Base-by-base conservation (phyloP, 2,329 filamentous ascomycete species). In the Juglanconis sp. region DNA sequence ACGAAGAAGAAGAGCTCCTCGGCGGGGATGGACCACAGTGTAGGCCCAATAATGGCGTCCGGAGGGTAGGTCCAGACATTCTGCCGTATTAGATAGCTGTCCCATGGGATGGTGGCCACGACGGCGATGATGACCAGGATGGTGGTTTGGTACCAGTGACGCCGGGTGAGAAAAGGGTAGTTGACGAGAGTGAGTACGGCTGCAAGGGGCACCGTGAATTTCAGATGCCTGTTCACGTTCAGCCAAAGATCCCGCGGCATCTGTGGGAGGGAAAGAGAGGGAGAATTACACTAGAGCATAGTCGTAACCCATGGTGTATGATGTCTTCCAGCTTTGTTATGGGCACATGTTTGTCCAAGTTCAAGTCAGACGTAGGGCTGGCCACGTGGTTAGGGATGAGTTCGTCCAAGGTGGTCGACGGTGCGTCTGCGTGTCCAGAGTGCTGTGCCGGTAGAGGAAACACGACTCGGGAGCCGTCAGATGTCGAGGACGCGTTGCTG, bases 1-100 rank as follows among this genome's bases (percentile, higher is more conserved):
- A 90, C 73, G 70, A 92, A 92, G 79, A 92, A 92, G 74, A 91
- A 91, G 4, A 91, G 73, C 70, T 92, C 89, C 68, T 92, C 89
- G 4, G 81, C 71, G 0, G 89, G 89, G 17, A 92, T 89, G n/a
- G 77, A 76, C 66, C 83, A 84, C 15, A 90, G 69, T 1, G 79
- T 87, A 0, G 79, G 79, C 0, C 89, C 89, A 40, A 88, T 68
- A 36, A 91, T 82, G 24, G 83, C 88, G 67, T 85, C 76, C 10
- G 79, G 73, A 1, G 89, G 88, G 68, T 91, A 92, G 9, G 84
- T 87, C 89, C 89, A 92, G 68, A 92, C 82, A 49, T 79, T 76
- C 57, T 78, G 83, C 65, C 80, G 82, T 66, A 92, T 89, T 46
- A 92, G 79, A 71, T 90, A 90, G 8, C 87, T 89, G 68, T 92